Base-by-base conservation (phyloP, 306 rosid species). In the Cucumis hystrix region DNA sequence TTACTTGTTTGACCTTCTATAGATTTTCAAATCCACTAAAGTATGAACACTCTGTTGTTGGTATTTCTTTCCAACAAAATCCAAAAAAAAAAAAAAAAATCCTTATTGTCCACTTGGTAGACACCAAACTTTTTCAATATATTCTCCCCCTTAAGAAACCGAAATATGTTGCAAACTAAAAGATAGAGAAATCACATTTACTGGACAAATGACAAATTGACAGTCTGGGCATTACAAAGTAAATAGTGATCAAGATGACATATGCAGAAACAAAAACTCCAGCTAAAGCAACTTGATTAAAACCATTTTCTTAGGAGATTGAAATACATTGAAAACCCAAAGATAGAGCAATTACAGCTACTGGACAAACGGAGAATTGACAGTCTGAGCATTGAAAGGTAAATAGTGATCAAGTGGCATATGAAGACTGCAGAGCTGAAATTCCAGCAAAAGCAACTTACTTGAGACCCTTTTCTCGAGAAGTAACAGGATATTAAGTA, bases 401-500 rank as follows among this genome's bases (percentile, higher is more conserved):
- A 54, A 52, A 74, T 28, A 74, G 18, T 21, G 10, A 17, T 33
- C 63, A 33, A 75, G 75, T 69, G 75, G 12, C 39, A 33, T 17
- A 57, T 28, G 55, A 14, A 30, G 65, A 41, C 6, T 47, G 54
- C 54, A 51, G 56, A 51, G 16, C 56, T 13, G n/a, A 51, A 51
- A 51, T 51, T 51, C 56, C 25, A 16, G 28, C 55, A 12, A 41
- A n/a, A 23, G 61, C 55, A 81, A 83, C 96, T 93, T 91, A 94
- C 98, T 82, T 88, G 96, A 67, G 89, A 91, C 78, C 79, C 87
- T 78, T 86, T 91, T 86, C 85, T 86, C 74, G 89, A 88, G 79
- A 94, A 94, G 88, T 89, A 94, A 84, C 97, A 89, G 21, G 87
- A 81, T 80, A 91, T 79, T 85, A 94, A 90, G 88, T 90, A 87